Percentiles rank a stretch among this genome's conserved stretches.
Conservation (phyloP, 225 moss, liverwort and hornwort species). For the Antitrichia curtipendula region DNA sequence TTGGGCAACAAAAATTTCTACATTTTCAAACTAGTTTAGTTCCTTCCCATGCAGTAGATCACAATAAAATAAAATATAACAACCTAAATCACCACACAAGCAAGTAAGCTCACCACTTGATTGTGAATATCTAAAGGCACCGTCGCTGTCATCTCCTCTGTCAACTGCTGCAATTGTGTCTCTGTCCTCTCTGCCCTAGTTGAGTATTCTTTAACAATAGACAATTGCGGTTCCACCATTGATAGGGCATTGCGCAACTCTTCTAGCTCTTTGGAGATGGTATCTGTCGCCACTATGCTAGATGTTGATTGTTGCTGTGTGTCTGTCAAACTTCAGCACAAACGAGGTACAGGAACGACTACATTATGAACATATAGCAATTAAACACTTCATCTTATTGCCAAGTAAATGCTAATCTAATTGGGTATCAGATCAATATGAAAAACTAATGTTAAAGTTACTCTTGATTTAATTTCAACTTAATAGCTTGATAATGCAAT, state of each 20-base stretch:
- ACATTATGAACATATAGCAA: not conserved
- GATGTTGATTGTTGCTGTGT: not conserved
- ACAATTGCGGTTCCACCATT: conserved; percentile 20
- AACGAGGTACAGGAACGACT: not conserved
- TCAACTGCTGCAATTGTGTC: conserved; percentile 37
- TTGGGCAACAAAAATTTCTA: not conserved
- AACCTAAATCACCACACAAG: not conserved
- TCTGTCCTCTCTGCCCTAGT: conserved; percentile 30
- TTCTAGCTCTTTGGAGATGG: not conserved
- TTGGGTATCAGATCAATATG: not conserved
- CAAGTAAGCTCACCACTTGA: conserved; percentile 37
- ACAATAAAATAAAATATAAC: not conserved
- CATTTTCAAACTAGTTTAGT: not conserved
- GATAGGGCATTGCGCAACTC: conserved; percentile 19
- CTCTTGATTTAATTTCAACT: not conserved
- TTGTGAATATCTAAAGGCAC: conserved; percentile 60
- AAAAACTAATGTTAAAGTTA: not conserved
- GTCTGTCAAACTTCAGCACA: conserved; percentile 15
- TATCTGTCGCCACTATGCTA: not conserved
- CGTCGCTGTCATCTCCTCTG: conserved; percentile 26
- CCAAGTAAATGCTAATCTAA: not conserved
- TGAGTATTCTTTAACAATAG: conserved; percentile 3
- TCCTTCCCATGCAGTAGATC: not conserved
- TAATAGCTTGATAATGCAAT: not conserved
- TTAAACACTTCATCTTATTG: not conserved